Evolutionary conservation across 306 rosid genomes (phyloP).

Genomic region (Prunus mongolica): DNA sequence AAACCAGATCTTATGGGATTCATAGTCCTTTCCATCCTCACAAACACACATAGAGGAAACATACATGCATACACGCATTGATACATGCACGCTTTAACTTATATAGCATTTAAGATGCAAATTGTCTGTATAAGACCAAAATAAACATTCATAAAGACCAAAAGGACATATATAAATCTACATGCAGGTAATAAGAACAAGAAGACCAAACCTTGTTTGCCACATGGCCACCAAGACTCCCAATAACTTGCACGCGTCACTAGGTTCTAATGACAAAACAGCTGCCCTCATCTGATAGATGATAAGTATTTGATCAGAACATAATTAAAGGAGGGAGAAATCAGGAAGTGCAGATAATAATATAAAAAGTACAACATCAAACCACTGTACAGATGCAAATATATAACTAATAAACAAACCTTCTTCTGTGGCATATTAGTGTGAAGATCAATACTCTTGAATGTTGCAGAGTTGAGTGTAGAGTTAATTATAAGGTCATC

Average conservation of each 20-base stretch:
- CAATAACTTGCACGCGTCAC: constrained; percentile 59
- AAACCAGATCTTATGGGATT: neutral
- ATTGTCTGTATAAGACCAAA: neutral
- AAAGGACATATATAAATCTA: neutral
- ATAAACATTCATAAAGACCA: neutral
- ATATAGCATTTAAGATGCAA: neutral
- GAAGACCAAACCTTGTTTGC: constrained; percentile 68
- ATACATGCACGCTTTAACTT: neutral
- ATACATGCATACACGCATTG: neutral
- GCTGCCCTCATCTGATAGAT: constrained; percentile 54
- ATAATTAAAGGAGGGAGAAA: neutral
- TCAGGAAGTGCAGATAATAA: constrained; percentile 2
- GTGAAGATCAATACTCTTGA: constrained; percentile 61
- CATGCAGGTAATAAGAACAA: neutral
- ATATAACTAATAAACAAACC: constrained; percentile 34
- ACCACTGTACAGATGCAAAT: neutral
- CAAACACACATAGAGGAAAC: neutral
- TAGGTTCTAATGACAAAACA: constrained; percentile 53
- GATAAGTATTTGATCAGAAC: neutral
- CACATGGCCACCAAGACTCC: constrained; percentile 54
- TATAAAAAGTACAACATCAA: neutral
- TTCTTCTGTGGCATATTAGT: constrained; percentile 47
- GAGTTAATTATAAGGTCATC: constrained; percentile 41
- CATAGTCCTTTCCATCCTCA: neutral
- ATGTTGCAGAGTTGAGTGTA: constrained; percentile 36